A percentile compares a stretch with the other conserved stretches of the same genome.
phyloP scores from a whole-genome alignment of 192 early-diverging fungal genomes.

The Backusella luteola region DNA sequence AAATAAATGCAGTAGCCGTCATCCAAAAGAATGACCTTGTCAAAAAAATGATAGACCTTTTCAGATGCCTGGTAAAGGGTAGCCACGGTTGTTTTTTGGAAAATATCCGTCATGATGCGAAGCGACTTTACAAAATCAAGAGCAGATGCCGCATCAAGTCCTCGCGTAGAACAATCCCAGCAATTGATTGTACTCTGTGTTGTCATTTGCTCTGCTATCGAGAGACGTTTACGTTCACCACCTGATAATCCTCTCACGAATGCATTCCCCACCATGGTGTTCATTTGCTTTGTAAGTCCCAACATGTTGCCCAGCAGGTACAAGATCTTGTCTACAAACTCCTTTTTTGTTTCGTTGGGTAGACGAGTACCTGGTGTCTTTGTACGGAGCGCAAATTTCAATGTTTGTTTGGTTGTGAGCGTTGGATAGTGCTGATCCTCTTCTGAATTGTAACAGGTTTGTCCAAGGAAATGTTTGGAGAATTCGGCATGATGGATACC shows the following conservation, averaged over 20 bases:
- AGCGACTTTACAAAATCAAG: constrained; percentile 63
- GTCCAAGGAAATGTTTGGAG: constrained; percentile 59
- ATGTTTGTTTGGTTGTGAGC: constrained; percentile 72
- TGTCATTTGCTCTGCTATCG: constrained; percentile 73
- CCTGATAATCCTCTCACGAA: constrained; percentile 75
- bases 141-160: constrained; percentile 77
- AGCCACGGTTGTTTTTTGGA: constrained; percentile 58
- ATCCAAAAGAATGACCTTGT: constrained; percentile 63
- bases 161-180: constrained; percentile 63
- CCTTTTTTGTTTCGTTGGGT: constrained; percentile 43
- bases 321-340: constrained; percentile 46
- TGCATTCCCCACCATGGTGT: constrained; percentile 74
- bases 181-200: constrained; percentile 52
- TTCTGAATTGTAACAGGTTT: constrained; percentile 78
- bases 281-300: constrained; percentile 52
- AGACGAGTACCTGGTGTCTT: constrained; percentile 60
- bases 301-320: constrained; percentile 49
- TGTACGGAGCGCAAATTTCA: constrained; percentile 72
- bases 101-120: too few species aligned
- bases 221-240: constrained; percentile 75
- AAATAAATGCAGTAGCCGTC: constrained; percentile 68
- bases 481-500: constrained; percentile 63
- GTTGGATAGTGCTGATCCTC: constrained; percentile 77
- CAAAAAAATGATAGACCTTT: constrained; percentile 70
- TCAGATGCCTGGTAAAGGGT: constrained; percentile 68